phyloP scores from a whole-genome alignment of 2,329 filamentous ascomycete species.

The Metarhizium sp. region DNA sequence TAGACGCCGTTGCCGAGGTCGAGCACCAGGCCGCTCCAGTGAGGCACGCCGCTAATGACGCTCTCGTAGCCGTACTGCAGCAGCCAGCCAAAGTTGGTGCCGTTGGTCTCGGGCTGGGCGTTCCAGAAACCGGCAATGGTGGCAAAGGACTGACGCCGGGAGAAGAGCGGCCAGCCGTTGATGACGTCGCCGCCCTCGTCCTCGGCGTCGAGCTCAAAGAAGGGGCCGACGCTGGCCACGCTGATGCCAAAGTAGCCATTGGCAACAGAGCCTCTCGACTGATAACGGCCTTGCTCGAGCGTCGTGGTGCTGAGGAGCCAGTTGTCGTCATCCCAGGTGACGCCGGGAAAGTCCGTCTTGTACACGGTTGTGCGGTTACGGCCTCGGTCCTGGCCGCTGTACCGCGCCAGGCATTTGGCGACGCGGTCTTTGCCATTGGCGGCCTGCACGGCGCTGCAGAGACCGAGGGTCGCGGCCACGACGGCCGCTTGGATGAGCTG shows the following conservation, averaged over 20 bases:
- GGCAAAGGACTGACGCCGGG: slow-evolving; percentile 53
- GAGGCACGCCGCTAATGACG: slow-evolving; percentile 62
- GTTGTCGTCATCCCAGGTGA: slow-evolving; percentile 17
- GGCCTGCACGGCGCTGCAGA: background rate
- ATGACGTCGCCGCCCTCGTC: slow-evolving; percentile 23
- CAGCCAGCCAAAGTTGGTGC: slow-evolving; percentile 58
- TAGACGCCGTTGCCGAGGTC: slow-evolving; percentile 40
- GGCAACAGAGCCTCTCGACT: slow-evolving; percentile 18
- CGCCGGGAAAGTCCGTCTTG: slow-evolving; percentile 15
- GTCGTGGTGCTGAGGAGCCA: slow-evolving; percentile 16
- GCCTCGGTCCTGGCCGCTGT: background rate
- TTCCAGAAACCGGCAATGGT: slow-evolving; percentile 62
- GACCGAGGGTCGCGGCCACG: background rate
- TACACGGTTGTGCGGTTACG: slow-evolving; percentile 7
- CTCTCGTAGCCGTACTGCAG: slow-evolving; percentile 52
- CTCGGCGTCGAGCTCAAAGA: slow-evolving; percentile 16
- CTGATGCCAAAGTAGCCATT: slow-evolving; percentile 21
- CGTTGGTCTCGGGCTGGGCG: slow-evolving; percentile 45
- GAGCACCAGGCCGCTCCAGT: slow-evolving; percentile 38
- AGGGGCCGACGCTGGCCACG: slow-evolving; percentile 17
- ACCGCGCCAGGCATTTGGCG: background rate
- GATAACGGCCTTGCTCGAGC: slow-evolving; percentile 16
- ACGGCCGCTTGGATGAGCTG: background rate
- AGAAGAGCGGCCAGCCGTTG: slow-evolving; percentile 60
- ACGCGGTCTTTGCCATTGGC: background rate